Percentiles rank a stretch among this genome's conserved stretches.
phyloP scores from a whole-genome alignment of 1,139 yeast species.

The Hemisphaericaspora subhashii region DNA sequence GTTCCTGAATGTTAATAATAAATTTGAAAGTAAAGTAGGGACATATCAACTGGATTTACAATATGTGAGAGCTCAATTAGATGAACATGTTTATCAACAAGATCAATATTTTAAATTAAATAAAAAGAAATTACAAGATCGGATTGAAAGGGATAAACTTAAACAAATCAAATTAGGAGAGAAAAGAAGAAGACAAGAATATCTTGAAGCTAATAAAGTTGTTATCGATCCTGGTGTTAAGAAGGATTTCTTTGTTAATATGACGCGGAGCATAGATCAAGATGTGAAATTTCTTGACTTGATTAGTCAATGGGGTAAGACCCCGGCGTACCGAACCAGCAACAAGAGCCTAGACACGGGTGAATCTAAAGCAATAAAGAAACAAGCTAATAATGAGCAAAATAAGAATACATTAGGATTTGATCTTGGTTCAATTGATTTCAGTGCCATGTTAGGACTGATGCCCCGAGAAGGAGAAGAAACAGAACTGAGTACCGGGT shows the following conservation, averaged over 20 bases:
- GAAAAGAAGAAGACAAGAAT: slow-evolving; percentile 8
- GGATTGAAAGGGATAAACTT: slow-evolving; percentile 3
- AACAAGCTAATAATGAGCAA: not conserved
- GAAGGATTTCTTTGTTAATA: slow-evolving; percentile 16
- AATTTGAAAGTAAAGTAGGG: slow-evolving; percentile 28
- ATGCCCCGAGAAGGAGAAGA: not conserved
- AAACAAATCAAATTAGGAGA: slow-evolving; percentile 4
- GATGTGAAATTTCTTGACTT: slow-evolving; percentile 14
- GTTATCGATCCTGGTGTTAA: slow-evolving; percentile 19
- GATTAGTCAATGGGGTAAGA: slow-evolving; percentile 23
- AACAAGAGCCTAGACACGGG: not conserved
- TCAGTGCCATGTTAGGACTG: slow-evolving; percentile 3
- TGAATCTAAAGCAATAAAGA: not conserved
- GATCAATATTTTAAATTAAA: slow-evolving; percentile 8
- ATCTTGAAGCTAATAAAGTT: slow-evolving; percentile 14
- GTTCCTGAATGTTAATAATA: slow-evolving; percentile 9
- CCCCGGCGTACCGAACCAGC: slow-evolving; percentile 4
- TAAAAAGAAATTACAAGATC: slow-evolving; percentile 6
- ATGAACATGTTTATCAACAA: slow-evolving; percentile 30
- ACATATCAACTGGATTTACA: slow-evolving; percentile 27
- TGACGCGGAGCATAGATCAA: slow-evolving; percentile 15
- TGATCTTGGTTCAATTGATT: slow-evolving; percentile 4
- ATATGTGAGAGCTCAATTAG: slow-evolving; percentile 28
- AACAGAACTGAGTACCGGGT: slow-evolving; percentile 1
- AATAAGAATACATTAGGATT: slow-evolving; percentile 3